These are phyloP conservation scores for Lentinula sp. DNA, from an alignment of 768 basidiomycete genomes.

Conservation along the genomic window DNA sequence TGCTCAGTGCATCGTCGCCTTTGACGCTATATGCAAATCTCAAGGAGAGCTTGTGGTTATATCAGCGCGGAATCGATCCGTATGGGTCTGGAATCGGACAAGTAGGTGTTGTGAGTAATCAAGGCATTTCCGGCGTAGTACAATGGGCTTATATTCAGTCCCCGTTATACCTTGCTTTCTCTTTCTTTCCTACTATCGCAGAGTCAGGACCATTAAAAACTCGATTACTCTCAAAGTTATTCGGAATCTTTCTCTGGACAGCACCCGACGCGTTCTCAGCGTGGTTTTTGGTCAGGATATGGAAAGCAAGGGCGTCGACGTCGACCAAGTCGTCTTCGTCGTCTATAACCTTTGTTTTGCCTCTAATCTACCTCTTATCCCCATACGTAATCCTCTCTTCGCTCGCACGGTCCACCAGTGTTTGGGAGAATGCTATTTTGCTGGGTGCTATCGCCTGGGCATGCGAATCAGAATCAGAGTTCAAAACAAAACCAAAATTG, in stretches of 20 bases:
- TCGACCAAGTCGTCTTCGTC: background rate
- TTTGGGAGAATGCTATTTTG: constrained; percentile 71
- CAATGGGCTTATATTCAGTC: background rate
- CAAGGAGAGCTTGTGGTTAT: background rate
- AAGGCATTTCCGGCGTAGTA: background rate
- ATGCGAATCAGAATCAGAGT: constrained; percentile 38
- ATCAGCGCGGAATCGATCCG: background rate
- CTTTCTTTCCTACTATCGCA: background rate
- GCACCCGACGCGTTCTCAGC: background rate
- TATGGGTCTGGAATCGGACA: background rate
- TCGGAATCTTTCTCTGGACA: background rate
- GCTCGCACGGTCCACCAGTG: constrained; percentile 76
- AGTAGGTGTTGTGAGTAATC: background rate
- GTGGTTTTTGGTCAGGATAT: background rate
- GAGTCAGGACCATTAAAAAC: background rate
- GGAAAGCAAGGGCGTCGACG: background rate
- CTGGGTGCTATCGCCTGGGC: constrained; percentile 68
- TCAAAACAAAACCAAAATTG: background rate
- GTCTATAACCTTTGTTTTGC: background rate
- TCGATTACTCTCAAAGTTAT: background rate
- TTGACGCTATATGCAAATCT: background rate
- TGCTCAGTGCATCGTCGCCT: background rate
- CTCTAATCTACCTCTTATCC: constrained; percentile 64
- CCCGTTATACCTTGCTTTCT: background rate
- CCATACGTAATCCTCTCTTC: constrained; percentile 82